Percentiles rank a stretch among this genome's conserved stretches.
These are phyloP conservation scores for Coniophora puteana DNA, from an alignment of 1,284 basidiomycete genomes.

Conservation along the genomic window DNA sequence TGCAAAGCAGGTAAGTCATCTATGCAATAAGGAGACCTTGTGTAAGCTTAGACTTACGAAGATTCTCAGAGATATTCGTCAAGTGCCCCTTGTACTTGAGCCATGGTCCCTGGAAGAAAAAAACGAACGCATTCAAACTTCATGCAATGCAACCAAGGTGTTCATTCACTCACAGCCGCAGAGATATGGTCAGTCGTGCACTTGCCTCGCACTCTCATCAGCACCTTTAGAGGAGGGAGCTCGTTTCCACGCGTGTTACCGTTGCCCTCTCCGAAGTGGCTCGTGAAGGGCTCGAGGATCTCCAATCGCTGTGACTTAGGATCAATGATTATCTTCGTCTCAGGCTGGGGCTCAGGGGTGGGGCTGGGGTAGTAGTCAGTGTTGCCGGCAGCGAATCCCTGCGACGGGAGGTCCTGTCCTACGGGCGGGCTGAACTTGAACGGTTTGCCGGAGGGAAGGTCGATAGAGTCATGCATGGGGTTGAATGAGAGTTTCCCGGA, in stretches of 20 bases:
- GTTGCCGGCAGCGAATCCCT: slow-evolving; percentile 84
- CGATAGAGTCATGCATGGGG: slow-evolving; percentile 82
- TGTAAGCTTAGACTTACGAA: slow-evolving; percentile 50
- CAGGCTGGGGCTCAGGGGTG: slow-evolving; percentile 72
- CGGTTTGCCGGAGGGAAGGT: slow-evolving; percentile 65
- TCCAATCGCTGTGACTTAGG: slow-evolving; percentile 86
- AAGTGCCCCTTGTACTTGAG: slow-evolving; percentile 98
- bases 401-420: slow-evolving; percentile 81
- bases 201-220: slow-evolving; percentile 93
- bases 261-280: slow-evolving; percentile 61
- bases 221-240: slow-evolving; percentile 76
- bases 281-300: slow-evolving; percentile 81
- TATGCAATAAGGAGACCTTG: slow-evolving; percentile 22
- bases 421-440: slow-evolving; percentile 89
- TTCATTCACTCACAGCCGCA: slow-evolving; percentile 64
- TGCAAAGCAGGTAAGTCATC: slow-evolving; percentile 38
- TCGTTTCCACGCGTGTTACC: slow-evolving; percentile 63
- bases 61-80: slow-evolving; percentile 95
- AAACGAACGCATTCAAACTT: slow-evolving; percentile 6
- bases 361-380: slow-evolving; percentile 77
- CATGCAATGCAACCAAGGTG: slow-evolving; percentile 1
- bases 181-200: slow-evolving; percentile 99
- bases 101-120: slow-evolving; percentile 77
- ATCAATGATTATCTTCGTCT: slow-evolving; percentile 77
- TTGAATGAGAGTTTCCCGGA: slow-evolving; percentile 95